Base-by-base conservation (phyloP, 148 eudicot species). In the Vaccinium corymbosum region DNA sequence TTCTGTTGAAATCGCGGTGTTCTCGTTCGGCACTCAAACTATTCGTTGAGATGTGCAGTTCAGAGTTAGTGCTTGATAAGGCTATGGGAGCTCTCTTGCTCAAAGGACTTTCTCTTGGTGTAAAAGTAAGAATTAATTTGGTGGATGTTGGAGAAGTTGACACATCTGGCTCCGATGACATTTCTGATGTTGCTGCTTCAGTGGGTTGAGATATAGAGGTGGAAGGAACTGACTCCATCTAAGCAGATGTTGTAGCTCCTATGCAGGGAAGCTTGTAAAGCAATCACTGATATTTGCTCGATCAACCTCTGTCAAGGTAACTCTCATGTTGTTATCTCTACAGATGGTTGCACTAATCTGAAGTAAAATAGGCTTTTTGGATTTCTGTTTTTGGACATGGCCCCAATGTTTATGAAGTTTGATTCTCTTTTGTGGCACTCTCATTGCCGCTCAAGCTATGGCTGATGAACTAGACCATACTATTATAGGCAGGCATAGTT, bases 41-140 rank as follows among this genome's bases (percentile, higher is more conserved):
- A 29, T 78, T 89, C 51, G 13, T 79, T 81, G 86, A 85, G 81
- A 87, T 87, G 86, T 56, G 85, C 83, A 86, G 80, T 83, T 89
- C 87, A 20, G 79, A 83, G 29, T 82, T 85, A 82, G 27, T 90
- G 74, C 80, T 88, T 76, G 84, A 85, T 56, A 59, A 83, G 68
- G 83, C 85, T 80, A 82, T 90, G 82, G 68, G 46, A 74, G 80
- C 70, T 6, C 57, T 87, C 57, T 51, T 87, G 74, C 76, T 83
- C 35, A 82, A 87, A 74, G 87, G 91, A 19, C 82, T 74, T 82
- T 56, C 35, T 19, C 46, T 66, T 74, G 81, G 86, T 52, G 73
- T 81, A 29, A 72, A 78, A 80, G 76, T 50, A 16, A 85, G 79
- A 50, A 83, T 38, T 80, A 55, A 70, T 76, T 22, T 77, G 49